A percentile compares a stretch with the other conserved stretches of the same genome.
phyloP scores from a whole-genome alignment of 1,284 basidiomycete species.

The Melampsora occidentalis region DNA sequence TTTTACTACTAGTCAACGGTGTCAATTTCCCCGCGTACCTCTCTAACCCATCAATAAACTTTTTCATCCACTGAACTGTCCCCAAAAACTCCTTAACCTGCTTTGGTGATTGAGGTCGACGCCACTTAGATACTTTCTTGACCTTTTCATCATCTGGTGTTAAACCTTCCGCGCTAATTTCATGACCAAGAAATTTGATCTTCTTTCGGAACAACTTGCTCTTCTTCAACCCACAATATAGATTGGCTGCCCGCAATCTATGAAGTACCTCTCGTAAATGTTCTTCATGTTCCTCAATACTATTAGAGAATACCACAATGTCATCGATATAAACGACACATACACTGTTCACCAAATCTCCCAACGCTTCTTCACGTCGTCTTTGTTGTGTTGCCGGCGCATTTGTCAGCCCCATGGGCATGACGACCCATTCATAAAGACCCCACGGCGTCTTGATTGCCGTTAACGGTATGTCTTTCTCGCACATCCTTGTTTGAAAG shows the following conservation, averaged over 20 bases:
- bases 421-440: no score
- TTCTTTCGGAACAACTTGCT: not conserved
- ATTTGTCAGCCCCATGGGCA: no score
- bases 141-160: not conserved
- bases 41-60: not conserved
- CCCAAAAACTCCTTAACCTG: not conserved
- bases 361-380: no score
- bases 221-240: slow-evolving; percentile 1
- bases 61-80: no score
- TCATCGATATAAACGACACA: slow-evolving; percentile 58
- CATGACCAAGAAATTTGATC: slow-evolving; percentile 5
- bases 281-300: no score
- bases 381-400: no score
- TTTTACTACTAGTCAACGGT: not conserved
- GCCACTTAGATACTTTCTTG: not conserved
- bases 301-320: slow-evolving; percentile 50
- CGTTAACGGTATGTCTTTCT: no score
- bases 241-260: not conserved
- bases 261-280: no score
- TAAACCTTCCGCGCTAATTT: not conserved
- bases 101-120: not conserved
- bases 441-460: no score
- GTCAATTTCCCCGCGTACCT: not conserved
- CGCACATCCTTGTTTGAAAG: no score
- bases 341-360: slow-evolving; percentile 49